phyloP scores from a whole-genome alignment of 352 stramenopile species.

The Globisporangium paroecandrum region DNA sequence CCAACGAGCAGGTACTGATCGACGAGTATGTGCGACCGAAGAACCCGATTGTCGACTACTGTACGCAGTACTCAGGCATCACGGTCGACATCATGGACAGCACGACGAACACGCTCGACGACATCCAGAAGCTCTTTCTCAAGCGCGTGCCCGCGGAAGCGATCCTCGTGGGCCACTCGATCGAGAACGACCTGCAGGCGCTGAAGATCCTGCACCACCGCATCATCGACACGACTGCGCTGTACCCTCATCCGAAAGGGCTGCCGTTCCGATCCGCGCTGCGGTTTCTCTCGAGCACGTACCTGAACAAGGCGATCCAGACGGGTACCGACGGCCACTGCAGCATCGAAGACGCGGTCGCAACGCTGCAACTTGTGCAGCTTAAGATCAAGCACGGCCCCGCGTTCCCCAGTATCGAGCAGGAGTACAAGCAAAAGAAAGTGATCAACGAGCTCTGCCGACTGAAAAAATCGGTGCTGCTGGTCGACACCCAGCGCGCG shows the following conservation, averaged over 20 bases:
- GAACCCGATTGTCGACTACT: conserved; percentile 87
- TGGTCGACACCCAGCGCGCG: conserved; percentile 65
- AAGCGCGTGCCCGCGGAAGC: conserved; percentile 56
- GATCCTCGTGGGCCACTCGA: conserved; percentile 85
- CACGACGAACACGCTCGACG: conserved; percentile 52
- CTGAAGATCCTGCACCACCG: conserved; percentile 68
- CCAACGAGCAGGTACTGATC: conserved; percentile 59
- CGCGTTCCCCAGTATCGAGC: conserved; percentile 66
- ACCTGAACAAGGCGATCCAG: conserved; percentile 70
- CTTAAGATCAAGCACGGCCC: conserved; percentile 78
- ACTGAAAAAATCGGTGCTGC: conserved; percentile 73
- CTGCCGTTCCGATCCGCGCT: conserved; percentile 75
- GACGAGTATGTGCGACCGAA: conserved; percentile 79
- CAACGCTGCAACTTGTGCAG: conserved; percentile 69
- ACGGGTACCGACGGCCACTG: conserved; percentile 69
- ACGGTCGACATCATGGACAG: conserved; percentile 75
- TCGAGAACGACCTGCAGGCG: conserved; percentile 83
- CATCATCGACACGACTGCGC: conserved; percentile 75
- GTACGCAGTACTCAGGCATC: conserved; percentile 84
- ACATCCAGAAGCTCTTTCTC: conserved; percentile 67
- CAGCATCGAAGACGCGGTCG: conserved; percentile 78
- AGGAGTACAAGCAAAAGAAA: conserved; percentile 76
- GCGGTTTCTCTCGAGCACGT: conserved; percentile 70
- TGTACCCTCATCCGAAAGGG: conserved; percentile 82
- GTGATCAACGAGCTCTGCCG: conserved; percentile 67